A percentile compares a stretch with the other conserved stretches of the same genome.
These are phyloP conservation scores for Diaporthe capsici DNA, from an alignment of 2,329 filamentous ascomycete species.

Conservation along the genomic window DNA sequence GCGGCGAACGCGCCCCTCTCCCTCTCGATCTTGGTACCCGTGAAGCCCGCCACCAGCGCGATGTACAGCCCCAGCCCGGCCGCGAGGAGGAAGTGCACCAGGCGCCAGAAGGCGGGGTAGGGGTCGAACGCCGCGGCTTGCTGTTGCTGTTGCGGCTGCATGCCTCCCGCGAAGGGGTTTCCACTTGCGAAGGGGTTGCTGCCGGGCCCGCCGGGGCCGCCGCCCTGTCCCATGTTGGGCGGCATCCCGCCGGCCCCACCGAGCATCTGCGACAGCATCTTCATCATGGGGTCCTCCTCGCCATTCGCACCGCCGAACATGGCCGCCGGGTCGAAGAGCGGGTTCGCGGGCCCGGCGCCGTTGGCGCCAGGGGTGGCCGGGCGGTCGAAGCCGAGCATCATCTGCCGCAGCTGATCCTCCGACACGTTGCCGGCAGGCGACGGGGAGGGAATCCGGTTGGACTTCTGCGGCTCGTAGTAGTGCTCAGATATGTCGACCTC, in stretches of 20 bases:
- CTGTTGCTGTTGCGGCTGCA: conserved; percentile 52
- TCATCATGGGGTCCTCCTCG: conserved; percentile 76
- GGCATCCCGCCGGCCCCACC: conserved; percentile 48
- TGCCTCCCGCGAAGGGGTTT: conserved; percentile 54
- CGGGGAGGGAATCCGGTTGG: conserved; percentile 52
- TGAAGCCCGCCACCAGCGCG: conserved; percentile 76
- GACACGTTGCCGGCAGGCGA: conserved; percentile 53
- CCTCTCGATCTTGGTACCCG: conserved; percentile 74
- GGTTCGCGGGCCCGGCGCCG: conserved; percentile 40
- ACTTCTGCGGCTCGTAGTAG: conserved; percentile 71
- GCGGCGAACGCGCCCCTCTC: conserved; percentile 57
- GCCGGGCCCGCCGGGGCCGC: conserved; percentile 52
- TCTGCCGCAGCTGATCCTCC: conserved; percentile 74
- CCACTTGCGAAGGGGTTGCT: conserved; percentile 46
- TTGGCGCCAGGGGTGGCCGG: conserved; percentile 47
- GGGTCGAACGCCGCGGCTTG: conserved; percentile 52
- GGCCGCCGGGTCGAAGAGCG: conserved; percentile 51
- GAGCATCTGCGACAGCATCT: conserved; percentile 83
- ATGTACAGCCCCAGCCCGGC: conserved; percentile 80
- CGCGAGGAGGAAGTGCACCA: conserved; percentile 81
- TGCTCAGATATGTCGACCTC: conserved; percentile 86
- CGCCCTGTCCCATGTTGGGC: conserved; percentile 48
- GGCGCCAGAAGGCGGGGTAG: conserved; percentile 73
- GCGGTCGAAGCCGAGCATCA: conserved; percentile 72
- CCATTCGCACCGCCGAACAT: conserved; percentile 46